These are phyloP conservation scores for Castanea crenata DNA, from an alignment of 306 rosid species.

Conservation along the genomic window DNA sequence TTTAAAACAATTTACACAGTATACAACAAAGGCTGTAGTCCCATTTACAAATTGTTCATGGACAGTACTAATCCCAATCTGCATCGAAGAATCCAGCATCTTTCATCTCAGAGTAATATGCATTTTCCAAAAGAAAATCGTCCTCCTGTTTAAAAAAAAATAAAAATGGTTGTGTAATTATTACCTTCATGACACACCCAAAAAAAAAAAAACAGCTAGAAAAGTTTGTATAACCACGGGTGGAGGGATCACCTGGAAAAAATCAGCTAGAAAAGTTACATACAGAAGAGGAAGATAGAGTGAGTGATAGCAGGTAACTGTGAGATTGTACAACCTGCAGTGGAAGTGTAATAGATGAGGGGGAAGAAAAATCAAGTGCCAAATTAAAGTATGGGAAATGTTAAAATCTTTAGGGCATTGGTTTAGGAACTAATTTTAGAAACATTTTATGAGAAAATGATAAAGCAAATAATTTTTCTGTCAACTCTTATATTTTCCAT, in stretches of 20 bases:
- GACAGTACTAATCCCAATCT: conserved; percentile 65
- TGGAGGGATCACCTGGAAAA: conserved; percentile 53
- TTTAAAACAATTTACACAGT: conserved; percentile 15
- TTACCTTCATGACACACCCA: conserved; percentile 5
- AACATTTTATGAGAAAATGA: no score
- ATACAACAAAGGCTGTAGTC: conserved; percentile 14
- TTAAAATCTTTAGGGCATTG: no score
- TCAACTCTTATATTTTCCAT: no score
- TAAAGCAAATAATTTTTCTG: no score
- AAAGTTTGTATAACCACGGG: neutral
- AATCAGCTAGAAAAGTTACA: conserved; percentile 61
- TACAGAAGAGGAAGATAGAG: conserved; percentile 70
- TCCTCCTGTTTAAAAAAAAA: conserved; percentile 51
- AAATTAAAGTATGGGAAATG: neutral
- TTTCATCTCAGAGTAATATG: conserved; percentile 80
- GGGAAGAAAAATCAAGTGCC: conserved; percentile 10
- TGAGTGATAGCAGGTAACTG: conserved; percentile 60
- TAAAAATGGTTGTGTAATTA: conserved; percentile 4
- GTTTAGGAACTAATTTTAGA: no score
- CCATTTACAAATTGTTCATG: conserved; percentile 21
- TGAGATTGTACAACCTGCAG: conserved; percentile 65
- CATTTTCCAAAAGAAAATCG: conserved; percentile 66
- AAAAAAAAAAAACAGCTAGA: neutral
- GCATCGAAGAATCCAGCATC: conserved; percentile 91
- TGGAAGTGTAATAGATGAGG: neutral